These are phyloP conservation scores for Cladosporium sp. DNA, from an alignment of 2,329 filamentous ascomycete species.

Conservation along the genomic window DNA sequence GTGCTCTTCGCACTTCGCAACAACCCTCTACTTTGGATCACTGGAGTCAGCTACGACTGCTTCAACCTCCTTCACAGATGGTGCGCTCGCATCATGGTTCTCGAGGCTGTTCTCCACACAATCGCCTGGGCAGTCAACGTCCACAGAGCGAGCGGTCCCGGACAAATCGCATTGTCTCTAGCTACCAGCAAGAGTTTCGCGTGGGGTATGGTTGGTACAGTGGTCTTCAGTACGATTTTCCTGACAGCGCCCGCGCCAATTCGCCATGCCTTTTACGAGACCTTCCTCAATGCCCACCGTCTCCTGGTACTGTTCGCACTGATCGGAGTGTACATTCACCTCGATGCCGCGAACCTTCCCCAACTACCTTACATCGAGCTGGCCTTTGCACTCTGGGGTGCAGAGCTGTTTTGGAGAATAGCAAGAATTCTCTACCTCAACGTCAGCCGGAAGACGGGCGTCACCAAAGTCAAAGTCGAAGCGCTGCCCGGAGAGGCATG, in stretches of 20 bases:
- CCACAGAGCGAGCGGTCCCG: slow-evolving; percentile 56
- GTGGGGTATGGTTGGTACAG: slow-evolving; percentile 57
- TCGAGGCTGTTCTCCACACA: slow-evolving; percentile 68
- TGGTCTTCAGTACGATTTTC: slow-evolving; percentile 62
- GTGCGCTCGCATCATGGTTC: slow-evolving; percentile 69
- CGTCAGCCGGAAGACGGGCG: slow-evolving; percentile 43
- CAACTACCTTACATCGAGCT: slow-evolving; percentile 72
- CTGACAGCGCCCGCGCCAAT: slow-evolving; percentile 72
- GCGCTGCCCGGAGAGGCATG: slow-evolving; percentile 58
- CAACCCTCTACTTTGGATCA: slow-evolving; percentile 78
- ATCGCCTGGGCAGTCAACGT: slow-evolving; percentile 69
- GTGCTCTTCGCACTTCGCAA: slow-evolving; percentile 87
- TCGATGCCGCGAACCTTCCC: slow-evolving; percentile 61
- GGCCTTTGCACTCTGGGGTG: slow-evolving; percentile 71
- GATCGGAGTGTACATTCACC: slow-evolving; percentile 73
- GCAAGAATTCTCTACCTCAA: slow-evolving; percentile 52
- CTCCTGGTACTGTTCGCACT: slow-evolving; percentile 65
- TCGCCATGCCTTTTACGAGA: slow-evolving; percentile 94
- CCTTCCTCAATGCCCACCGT: slow-evolving; percentile 85
- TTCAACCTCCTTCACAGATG: slow-evolving; percentile 89
- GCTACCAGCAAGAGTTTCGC: slow-evolving; percentile 59
- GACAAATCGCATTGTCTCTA: slow-evolving; percentile 53
- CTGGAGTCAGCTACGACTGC: slow-evolving; percentile 90
- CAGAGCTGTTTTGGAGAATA: slow-evolving; percentile 55
- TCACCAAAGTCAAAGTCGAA: slow-evolving; percentile 52